Evolutionary conservation across 495 filamentous ascomycete genomes (phyloP).

Genomic region (Talaromyces proteolyticus): DNA sequence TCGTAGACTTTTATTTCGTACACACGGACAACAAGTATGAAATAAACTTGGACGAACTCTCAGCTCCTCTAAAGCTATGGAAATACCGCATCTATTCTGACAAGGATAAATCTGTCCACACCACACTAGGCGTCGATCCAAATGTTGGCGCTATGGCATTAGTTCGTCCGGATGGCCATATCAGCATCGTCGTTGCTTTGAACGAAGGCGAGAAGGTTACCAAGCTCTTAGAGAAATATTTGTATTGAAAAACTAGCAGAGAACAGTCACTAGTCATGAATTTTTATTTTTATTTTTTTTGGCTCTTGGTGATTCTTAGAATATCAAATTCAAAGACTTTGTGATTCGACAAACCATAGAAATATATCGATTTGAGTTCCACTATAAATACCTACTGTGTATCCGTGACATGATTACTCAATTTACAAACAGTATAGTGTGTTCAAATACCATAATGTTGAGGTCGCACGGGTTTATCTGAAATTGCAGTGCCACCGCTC

Average conservation of each 20-base stretch:
- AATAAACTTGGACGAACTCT: not conserved
- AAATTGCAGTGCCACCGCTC: too few relatives aligned
- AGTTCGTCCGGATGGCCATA: constrained; percentile 7
- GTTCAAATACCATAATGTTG: too few relatives aligned
- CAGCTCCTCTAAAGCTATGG: not conserved
- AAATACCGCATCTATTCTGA: constrained; percentile 3
- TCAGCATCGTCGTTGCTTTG: constrained; percentile 9
- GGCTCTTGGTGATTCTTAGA: not conserved
- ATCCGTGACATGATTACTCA: too few relatives aligned
- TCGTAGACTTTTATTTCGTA: not conserved
- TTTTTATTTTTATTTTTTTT: too few relatives aligned
- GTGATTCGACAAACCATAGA: too few relatives aligned
- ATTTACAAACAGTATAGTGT: too few relatives aligned
- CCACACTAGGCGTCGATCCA: not conserved
- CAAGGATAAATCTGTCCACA: not conserved
- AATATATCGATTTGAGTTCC: too few relatives aligned
- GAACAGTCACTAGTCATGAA: too few relatives aligned
- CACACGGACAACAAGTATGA: not conserved
- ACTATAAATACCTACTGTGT: too few relatives aligned
- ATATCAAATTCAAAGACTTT: too few relatives aligned
- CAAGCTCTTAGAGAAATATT: not conserved
- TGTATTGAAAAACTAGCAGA: not conserved
- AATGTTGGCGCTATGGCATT: constrained; percentile 1
- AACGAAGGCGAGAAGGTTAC: not conserved
- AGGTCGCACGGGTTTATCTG: too few relatives aligned